Evolutionary conservation across 2,329 filamentous ascomycete species (phyloP).

Genomic region (Fusarium hostae): DNA sequence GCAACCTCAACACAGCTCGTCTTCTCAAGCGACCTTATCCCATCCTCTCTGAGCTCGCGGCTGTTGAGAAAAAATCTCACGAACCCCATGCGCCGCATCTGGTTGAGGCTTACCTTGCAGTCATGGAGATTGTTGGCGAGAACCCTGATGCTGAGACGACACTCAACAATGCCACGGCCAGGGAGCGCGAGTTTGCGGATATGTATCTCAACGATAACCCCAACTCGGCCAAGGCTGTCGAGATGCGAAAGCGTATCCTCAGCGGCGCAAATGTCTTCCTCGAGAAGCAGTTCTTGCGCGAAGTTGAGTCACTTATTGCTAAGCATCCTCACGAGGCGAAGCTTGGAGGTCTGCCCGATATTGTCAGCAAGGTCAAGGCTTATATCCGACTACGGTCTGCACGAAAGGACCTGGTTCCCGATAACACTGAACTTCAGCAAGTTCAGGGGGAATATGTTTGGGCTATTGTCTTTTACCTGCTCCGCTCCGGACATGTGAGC

Average conservation of each 20-base stretch:
- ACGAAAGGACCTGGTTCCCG: slow-evolving; percentile 84
- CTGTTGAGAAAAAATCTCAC: slow-evolving; percentile 75
- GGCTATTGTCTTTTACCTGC: slow-evolving; percentile 92
- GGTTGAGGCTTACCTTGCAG: slow-evolving; percentile 82
- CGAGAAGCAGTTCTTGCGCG: slow-evolving; percentile 81
- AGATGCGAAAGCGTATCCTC: slow-evolving; percentile 82
- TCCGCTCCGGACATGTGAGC: slow-evolving; percentile 83
- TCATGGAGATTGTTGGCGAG: slow-evolving; percentile 83
- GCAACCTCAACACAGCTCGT: slow-evolving; percentile 79
- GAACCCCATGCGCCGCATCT: slow-evolving; percentile 80
- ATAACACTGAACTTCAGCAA: slow-evolving; percentile 83
- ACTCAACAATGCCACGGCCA: slow-evolving; percentile 72
- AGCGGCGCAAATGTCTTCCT: slow-evolving; percentile 82
- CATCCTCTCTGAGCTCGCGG: slow-evolving; percentile 78
- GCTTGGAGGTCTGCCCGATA: slow-evolving; percentile 87
- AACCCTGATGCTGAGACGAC: slow-evolving; percentile 67
- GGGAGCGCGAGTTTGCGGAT: slow-evolving; percentile 78
- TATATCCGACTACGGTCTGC: slow-evolving; percentile 85
- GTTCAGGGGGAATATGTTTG: slow-evolving; percentile 87
- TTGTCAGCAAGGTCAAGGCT: slow-evolving; percentile 89
- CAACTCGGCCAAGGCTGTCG: slow-evolving; percentile 71
- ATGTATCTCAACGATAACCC: slow-evolving; percentile 81
- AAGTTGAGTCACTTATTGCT: slow-evolving; percentile 80
- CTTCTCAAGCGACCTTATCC: slow-evolving; percentile 75
- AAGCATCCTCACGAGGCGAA: slow-evolving; percentile 90